Base-by-base conservation (phyloP, 306 rosid species). In the Fagus sylvatica region DNA sequence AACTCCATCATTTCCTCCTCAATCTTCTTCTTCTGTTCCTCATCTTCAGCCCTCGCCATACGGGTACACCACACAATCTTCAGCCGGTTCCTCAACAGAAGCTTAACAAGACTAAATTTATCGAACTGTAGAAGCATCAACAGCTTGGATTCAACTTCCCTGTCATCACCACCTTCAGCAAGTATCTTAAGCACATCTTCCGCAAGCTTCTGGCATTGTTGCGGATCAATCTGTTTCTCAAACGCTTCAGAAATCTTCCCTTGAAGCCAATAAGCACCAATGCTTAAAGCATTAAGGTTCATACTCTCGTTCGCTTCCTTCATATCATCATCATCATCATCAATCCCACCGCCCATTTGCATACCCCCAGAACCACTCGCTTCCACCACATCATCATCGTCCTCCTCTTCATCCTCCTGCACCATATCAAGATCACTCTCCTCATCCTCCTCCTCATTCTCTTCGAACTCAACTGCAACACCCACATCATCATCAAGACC, bases 181-280 rank as follows among this genome's bases (percentile, higher is more conserved):
- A 95, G 87, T 77, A 91, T 92, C 86, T 78, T 81, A 59, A 95
- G 88, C 54, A 87, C 96, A 76, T 89, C 98, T 78, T 91, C 98
- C 1, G 98, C 98, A 30, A 95, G 90, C 80, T 86, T 89, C 90
- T 91, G 97, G 79, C 97, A 95, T 28, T 92, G 97, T 33, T 91
- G 92, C 3, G 98, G 93, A 86, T 95, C 98, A 81, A 92, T 91
- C 82, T 80, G 91, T 77, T 91, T 96, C 65, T 91, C 98, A 71
- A 84, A 95, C 32, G 98, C 97, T 73, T 80, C 92, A 36, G 99
- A 95, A 56, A 95, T 95, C 84, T 93, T 95, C 90, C 99, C 86
- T 86, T 95, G 99, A 72, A 95, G 91, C 99, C 99, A 95, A 81
- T 93, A 95, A 4, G 99, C 99, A 87, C 89, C 98, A 67, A 95